Evolutionary conservation across 177 flowering plant genomes (phyloP), one percentile per base, ranked within the genome.

Genomic region (Vitis hybrid): DNA sequence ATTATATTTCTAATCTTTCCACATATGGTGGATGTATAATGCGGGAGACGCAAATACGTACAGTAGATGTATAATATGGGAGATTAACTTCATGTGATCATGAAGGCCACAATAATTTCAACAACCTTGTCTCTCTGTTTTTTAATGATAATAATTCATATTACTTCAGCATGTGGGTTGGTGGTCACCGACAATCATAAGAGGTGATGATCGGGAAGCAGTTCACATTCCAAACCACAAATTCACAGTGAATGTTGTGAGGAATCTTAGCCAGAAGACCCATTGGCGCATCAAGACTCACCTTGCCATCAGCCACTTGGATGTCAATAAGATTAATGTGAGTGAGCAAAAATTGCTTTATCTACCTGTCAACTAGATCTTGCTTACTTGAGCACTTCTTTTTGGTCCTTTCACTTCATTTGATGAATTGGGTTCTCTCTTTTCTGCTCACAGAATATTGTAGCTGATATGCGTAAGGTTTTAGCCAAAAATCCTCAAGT

Each of bases 121-220:
- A 48, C 34, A n/a, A 29, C 1, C 18, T 13, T 68, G 3, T 71
- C 62, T 22, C 26, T 22, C 49, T 68, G 8, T 16, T 50, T 31
- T 12, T n/a, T 3, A 5, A 26, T 26, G n/a, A 50, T 16, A 31
- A 60, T 59, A 19, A 57, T 62, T 63, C 68, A 49, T 63, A 20
- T 72, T 59, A 1, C 76, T 71, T 57, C 87, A 91, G 98, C 96
- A 92, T 75, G 97, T 94, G 65, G 97, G 98, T 53, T 94, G 97
- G 98, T 92, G 98, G 98, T 92, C 98, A 61, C 98, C 94, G 56
- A 94, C 98, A 54, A 82, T 94, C 66, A 79, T 92, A 65, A 83
- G 97, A 86, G 97, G 97, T 50, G 98, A 94, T 68, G 94, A 94
- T 68, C 92, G 98, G 59, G 97, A 94, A 85, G 98, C 97, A 61